phyloP scores from a whole-genome alignment of 805 yeast genomes.

The Peterozyma toletana region DNA sequence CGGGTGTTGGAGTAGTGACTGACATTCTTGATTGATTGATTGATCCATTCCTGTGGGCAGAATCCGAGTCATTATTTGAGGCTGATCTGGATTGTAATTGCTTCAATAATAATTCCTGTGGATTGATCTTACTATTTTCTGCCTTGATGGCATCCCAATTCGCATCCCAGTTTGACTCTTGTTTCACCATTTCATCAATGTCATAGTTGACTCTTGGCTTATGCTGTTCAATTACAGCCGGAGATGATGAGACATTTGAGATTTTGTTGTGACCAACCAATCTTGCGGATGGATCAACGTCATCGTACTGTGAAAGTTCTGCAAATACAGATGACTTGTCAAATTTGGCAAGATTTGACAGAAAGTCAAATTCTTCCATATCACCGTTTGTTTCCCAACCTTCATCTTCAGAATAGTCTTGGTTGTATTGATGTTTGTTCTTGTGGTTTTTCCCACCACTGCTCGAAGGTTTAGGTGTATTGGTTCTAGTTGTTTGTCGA shows the following conservation, averaged over 20 bases:
- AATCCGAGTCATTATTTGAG: constrained; percentile 7
- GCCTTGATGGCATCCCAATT: constrained; percentile 41
- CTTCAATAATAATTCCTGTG: constrained; percentile 3
- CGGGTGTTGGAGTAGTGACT: constrained; percentile 5
- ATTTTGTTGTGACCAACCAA: constrained; percentile 70
- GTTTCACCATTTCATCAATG: constrained; percentile 65
- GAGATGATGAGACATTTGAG: constrained; percentile 7
- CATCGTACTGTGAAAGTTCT: constrained; percentile 62
- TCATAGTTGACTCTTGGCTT: constrained; percentile 47
- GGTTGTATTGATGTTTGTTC: constrained; percentile 15
- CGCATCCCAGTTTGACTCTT: constrained; percentile 37
- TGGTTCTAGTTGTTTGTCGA: constrained; percentile 3
- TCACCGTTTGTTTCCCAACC: constrained; percentile 33
- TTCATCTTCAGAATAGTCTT: constrained; percentile 38
- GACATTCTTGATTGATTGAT: constrained; percentile 2
- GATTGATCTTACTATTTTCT: constrained; percentile 7
- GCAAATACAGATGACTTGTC: constrained; percentile 77
- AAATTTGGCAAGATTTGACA: constrained; percentile 70
- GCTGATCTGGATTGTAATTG: constrained; percentile 2
- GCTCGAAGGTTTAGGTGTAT: constrained; percentile 3
- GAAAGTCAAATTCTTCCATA: constrained; percentile 74
- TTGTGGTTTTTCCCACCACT: constrained; percentile 1
- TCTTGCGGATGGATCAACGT: constrained; percentile 49
- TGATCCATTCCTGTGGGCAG: constrained; percentile 5
- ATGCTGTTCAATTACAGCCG: constrained; percentile 4